phyloP scores from a whole-genome alignment of 257 asterid genomes.

The Solanum sparsipilum region DNA sequence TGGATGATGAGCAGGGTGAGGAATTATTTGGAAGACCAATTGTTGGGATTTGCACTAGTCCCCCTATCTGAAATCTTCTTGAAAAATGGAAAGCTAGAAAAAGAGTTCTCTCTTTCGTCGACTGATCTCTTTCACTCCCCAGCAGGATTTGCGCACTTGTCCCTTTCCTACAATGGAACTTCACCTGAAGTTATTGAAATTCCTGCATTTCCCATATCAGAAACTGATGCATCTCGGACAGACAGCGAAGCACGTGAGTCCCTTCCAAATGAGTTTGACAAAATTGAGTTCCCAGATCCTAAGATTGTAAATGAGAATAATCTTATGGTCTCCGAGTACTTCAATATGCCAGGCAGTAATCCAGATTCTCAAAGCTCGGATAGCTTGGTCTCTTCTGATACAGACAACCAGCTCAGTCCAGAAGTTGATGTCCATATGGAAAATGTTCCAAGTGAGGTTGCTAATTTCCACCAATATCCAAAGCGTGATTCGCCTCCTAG shows the following conservation, averaged over 20 bases:
- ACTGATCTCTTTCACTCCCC: constrained; percentile 98
- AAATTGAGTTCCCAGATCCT: constrained; percentile 94
- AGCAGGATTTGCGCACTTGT: constrained; percentile 82
- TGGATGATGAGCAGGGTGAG: constrained; percentile 97
- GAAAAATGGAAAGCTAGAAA: constrained; percentile 58
- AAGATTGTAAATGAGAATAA: constrained; percentile 62
- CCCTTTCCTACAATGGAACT: constrained; percentile 53
- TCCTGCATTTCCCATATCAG: constrained; percentile 28
- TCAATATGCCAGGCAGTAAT: constrained; percentile 48
- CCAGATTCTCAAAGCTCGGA: constrained; percentile 49
- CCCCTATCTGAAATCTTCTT: constrained; percentile 69
- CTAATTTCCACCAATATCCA: constrained; percentile 8
- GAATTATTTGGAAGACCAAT: constrained; percentile 88
- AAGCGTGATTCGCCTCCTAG: constrained; percentile 57
- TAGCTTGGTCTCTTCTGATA: constrained; percentile 45
- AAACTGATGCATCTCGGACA: constrained; percentile 11
- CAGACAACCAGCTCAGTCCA: constrained; percentile 40
- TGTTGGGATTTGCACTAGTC: constrained; percentile 85
- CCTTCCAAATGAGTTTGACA: constrained; percentile 38
- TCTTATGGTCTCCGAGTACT: constrained; percentile 80
- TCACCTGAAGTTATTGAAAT: constrained; percentile 67
- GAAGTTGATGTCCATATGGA: constrained; percentile 33
- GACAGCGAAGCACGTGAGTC: constrained; percentile 29
- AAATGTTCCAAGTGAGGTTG: constrained; percentile 19
- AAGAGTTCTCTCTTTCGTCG: constrained; percentile 83